Percentiles rank a stretch among this genome's conserved stretches.
Conservation (phyloP, 352 stramenopile genomes). For the Chrysophaeum taylorii region DNA sequence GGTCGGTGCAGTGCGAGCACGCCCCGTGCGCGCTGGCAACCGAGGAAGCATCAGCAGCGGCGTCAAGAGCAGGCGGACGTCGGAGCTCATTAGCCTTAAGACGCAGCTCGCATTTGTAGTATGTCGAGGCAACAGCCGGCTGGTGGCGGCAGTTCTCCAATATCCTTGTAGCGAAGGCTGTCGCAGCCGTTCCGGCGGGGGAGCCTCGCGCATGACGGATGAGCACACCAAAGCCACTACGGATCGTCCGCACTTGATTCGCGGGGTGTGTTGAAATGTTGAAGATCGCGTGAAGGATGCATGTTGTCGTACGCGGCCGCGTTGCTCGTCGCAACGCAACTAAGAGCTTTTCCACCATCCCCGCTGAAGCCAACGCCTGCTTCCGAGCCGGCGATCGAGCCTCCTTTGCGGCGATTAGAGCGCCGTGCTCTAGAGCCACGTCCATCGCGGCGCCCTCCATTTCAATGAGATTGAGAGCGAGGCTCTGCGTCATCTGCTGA, state of each 20-base stretch:
- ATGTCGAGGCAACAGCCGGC: not conserved
- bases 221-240: not conserved
- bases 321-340: not conserved
- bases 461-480: not conserved
- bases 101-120: not conserved
- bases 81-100: too few relatives aligned
- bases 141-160: constrained; percentile 4
- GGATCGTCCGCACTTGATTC: not conserved
- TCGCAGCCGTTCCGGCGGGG: not conserved
- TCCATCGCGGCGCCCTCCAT: not conserved
- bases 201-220: not conserved
- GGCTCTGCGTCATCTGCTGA: not conserved
- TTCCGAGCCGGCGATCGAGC: not conserved
- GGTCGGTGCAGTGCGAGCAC: too few relatives aligned
- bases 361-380: not conserved
- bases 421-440: not conserved
- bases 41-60: too few relatives aligned
- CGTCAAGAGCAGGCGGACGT: too few relatives aligned
- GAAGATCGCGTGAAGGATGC: not conserved
- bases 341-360: not conserved
- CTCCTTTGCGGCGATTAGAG: not conserved
- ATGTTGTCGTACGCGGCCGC: not conserved
- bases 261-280: not conserved
- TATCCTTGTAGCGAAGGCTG: not conserved
- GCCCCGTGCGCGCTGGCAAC: too few relatives aligned